Base-by-base conservation (phyloP, 306 rosid genomes). In the Vachellia collinsii region DNA sequence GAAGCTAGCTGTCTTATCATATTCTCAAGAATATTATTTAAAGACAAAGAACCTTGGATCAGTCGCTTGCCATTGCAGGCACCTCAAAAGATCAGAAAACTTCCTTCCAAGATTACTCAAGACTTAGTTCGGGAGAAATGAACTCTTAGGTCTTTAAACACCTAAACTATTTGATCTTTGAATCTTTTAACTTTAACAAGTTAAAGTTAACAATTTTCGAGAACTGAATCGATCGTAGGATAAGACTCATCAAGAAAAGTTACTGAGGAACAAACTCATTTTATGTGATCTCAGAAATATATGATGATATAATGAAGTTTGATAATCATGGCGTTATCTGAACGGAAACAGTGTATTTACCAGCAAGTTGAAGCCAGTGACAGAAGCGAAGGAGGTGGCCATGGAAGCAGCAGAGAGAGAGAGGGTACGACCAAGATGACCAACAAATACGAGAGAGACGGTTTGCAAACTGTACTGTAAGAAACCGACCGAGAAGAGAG, bases 321-420 rank as follows among this genome's bases (percentile, higher is more conserved):
- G 47, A 43, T 43, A 43, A 43, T 43, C 12, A 43, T 43, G 47
- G 13, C 12, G 47, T 43, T 42, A 42, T 42, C 11, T 46, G 50
- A 10, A 10, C 0, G 50, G 53, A 10, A 44, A 62, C 75, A 4
- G 16, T 10, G 3, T 29, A 29, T 29, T 0, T 63, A 86, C 90
- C 77, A 87, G 19, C 79, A 87, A 63, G 61, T 44, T 84, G 77
- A 84, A 78, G 56, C 87, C 90, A 8, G 86, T 84, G 65, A 81
- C 82, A 1, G 82, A 59, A 9, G 79, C 75, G 62, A 87, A 84
- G 36, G 90, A 87, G 61, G 84, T 83, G 14, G 87, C 85, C 77
- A 84, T 46, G 39, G 87, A 87, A 65, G 90, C 73, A 29, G 72
- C 84, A 0, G 88, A 71, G 54, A 87, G 84, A 74, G 90, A 39